Evolutionary conservation across 129 eudicot genomes (phyloP), one percentile per base, ranked within the genome.

Genomic region (Artemisia argyi): DNA sequence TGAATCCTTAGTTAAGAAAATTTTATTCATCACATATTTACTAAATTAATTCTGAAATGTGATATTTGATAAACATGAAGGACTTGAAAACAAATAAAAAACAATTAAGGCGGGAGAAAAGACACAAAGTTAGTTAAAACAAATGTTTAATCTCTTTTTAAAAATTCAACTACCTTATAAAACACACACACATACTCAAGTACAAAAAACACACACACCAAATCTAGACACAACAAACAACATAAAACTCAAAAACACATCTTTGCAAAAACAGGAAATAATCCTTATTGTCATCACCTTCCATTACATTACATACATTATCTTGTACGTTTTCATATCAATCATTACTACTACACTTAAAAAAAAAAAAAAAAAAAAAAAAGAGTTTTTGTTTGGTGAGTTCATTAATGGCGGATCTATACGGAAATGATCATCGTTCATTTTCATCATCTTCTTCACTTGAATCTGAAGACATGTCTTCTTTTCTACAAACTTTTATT

Each of bases 381-480:
- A 4, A 42, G 30, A 15, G 75, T 56, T 11, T 73, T 63, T 63
- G 77, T 48, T 68, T 39, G 46, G 82, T 63, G 67, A 12, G 54
- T 65, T 35, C 65, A 59, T 73, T 68, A 75, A 91, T 91, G 97
- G 86, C 91, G 83, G 97, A 87, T 91, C 97, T 87, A 73, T 91
- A 87, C 79, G 91, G 88, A 72, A 88, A 76, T 73, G 86, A 80
- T 66, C 80, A 78, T 74, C 69, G 76, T 24, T 82, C 94, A 20
- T 78, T 86, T 39, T 61, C 88, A 59, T 64, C 76, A 24, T 82
- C 94, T 67, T 78, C 90, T 53, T 61, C 88, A 47, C 73, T 69
- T 79, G 98, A 89, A 77, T 82, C 98, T 14, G 97, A 94, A 67
- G 98, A 94, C 26, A 94, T 94, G 85, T 81, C 93, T 4, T 78